phyloP scores from a whole-genome alignment of 2,329 filamentous ascomycete species.

The Colletotrichum theobromicola region DNA sequence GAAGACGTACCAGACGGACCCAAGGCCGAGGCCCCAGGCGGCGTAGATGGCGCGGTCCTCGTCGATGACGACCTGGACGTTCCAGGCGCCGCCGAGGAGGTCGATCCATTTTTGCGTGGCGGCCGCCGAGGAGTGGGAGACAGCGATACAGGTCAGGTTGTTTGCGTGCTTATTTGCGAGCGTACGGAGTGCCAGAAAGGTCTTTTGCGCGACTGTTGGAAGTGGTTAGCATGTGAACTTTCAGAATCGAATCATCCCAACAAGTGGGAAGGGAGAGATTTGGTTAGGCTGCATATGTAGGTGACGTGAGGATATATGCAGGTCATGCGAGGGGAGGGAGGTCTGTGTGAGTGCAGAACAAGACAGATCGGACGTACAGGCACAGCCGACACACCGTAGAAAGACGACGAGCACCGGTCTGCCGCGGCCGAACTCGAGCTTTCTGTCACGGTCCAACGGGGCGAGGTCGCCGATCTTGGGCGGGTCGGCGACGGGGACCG shows the following conservation, averaged over 20 bases:
- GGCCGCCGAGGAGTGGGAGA: constrained; percentile 62
- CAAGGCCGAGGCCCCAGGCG: constrained; percentile 62
- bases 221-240: neutral
- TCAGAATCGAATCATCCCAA: neutral
- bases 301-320: neutral
- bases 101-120: constrained; percentile 64
- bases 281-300: neutral
- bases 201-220: constrained; percentile 56
- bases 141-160: constrained; percentile 58
- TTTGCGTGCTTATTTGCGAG: constrained; percentile 56
- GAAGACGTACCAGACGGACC: constrained; percentile 55
- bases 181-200: constrained; percentile 60
- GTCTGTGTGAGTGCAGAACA: neutral
- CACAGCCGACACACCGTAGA: constrained; percentile 60
- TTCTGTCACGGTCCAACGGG: constrained; percentile 50
- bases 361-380: constrained; percentile 45
- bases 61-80: constrained; percentile 60
- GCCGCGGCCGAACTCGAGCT: constrained; percentile 48
- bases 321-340: neutral
- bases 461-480: constrained; percentile 54
- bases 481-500: constrained; percentile 49
- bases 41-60: constrained; percentile 62
- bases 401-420: constrained; percentile 54
- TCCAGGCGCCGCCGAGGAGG: constrained; percentile 62
- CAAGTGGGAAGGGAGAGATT: neutral